Evolutionary conservation across 2,329 filamentous ascomycete species (phyloP), one percentile per base, ranked within the genome.

Genomic region (Zymoseptoria passerinii): DNA sequence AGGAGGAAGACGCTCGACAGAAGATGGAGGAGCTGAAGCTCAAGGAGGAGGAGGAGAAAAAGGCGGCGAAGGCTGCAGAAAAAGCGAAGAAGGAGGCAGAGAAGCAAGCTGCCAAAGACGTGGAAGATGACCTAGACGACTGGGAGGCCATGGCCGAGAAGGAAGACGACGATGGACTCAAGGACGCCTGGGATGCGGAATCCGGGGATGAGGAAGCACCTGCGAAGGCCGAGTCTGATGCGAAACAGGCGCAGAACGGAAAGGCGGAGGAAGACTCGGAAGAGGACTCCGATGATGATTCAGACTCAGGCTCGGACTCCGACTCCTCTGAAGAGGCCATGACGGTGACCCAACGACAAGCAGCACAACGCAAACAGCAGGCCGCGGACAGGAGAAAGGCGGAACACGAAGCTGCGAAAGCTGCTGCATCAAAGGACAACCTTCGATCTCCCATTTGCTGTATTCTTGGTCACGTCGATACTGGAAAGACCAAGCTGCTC

Each of bases 391-490:
- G 92, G 70, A 85, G 92, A 70, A 89, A 91, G 76, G 90, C 90
- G 76, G 88, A 91, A 59, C 90, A 95, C 73, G 90, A 96, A 75
- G 92, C 91, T 62, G 94, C 94, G 18, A 76, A 96, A 71, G 92
- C 90, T 50, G 92, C 92, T 53, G 84, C 91, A 61, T 97, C 92
- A 20, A 91, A 89, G 76, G 92, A 99, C 73, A 87, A 99, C 75
- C 83, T 99, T 58, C 90, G 94, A 59, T 97, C 94, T 48, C 94
- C 94, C 55, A 99, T 99, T 76, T 97, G 94, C 82, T 97, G 92
- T 87, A 99, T 99, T 83, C 85, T 99, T 64, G 94, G 94, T 70
- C 94, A 99, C 84, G 94, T 99, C 83, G 94, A 99, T 86, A 99
- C 95, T 51, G 94, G 94, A 74, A 99, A 99, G 80, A 99, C 94